Percentiles rank a stretch among this genome's conserved stretches.
phyloP scores from a whole-genome alignment of 352 stramenopile species.

The Phytopythium kandeliae region DNA sequence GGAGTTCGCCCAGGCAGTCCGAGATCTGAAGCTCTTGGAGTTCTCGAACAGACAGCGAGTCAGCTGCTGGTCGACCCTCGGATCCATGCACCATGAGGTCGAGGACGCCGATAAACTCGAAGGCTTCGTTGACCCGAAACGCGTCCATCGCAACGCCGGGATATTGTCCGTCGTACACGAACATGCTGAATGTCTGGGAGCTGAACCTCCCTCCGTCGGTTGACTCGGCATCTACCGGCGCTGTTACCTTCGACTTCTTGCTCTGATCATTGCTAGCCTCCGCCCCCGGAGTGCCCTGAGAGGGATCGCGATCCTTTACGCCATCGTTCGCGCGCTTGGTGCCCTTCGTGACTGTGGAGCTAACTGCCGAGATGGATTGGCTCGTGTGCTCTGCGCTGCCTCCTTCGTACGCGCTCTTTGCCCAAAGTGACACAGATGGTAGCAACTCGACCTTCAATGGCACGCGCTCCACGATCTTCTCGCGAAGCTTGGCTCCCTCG shows the following conservation, averaged over 20 bases:
- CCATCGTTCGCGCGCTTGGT: constrained; percentile 39
- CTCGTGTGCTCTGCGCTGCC: background rate
- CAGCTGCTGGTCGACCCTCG: constrained; percentile 1
- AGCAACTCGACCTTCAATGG: constrained; percentile 57
- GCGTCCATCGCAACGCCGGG: constrained; percentile 31
- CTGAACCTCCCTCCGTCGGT: constrained; percentile 13
- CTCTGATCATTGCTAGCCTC: background rate
- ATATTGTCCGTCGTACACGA: constrained; percentile 71
- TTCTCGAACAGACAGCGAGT: constrained; percentile 18
- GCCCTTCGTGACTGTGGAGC: constrained; percentile 1
- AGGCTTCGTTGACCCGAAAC: constrained; percentile 82
- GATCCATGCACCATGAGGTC: constrained; percentile 50
- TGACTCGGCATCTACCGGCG: background rate
- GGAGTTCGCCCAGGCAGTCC: constrained; percentile 52
- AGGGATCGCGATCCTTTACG: constrained; percentile 6
- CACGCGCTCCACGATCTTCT: constrained; percentile 54
- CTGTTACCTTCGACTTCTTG: constrained; percentile 41
- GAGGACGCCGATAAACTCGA: constrained; percentile 74
- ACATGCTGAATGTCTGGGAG: constrained; percentile 48
- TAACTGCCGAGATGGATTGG: background rate
- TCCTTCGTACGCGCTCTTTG: constrained; percentile 21
- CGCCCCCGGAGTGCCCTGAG: background rate
- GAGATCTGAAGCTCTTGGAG: constrained; percentile 58
- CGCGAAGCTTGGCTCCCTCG: constrained; percentile 6
- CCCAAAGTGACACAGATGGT: constrained; percentile 54